Evolutionary conservation across 1,284 basidiomycete genomes (phyloP).

Genomic region (Melanopsichium pennsylvanicum): DNA sequence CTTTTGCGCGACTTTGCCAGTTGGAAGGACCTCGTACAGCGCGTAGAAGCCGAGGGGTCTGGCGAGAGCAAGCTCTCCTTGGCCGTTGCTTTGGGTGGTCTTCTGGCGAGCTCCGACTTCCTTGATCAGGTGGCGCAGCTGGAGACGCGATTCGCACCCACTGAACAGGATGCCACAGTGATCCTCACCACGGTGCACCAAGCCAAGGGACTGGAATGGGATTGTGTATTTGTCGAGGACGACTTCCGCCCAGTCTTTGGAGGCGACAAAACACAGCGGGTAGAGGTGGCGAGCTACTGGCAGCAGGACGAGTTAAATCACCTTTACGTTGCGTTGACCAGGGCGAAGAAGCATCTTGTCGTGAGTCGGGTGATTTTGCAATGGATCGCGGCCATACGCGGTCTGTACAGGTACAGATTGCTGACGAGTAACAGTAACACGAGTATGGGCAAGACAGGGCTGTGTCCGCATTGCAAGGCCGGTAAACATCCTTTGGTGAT

Average conservation of each 20-base stretch:
- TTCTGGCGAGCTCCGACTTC: slow-evolving; percentile 48
- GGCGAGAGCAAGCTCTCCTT: slow-evolving; percentile 53
- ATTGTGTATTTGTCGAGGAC: slow-evolving; percentile 52
- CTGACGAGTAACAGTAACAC: slow-evolving; percentile 19
- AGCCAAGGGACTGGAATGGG: slow-evolving; percentile 61
- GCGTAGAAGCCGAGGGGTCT: slow-evolving; percentile 57
- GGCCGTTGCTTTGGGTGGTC: slow-evolving; percentile 44
- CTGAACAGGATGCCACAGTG: slow-evolving; percentile 37
- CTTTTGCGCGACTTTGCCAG: slow-evolving; percentile 54
- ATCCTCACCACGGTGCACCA: slow-evolving; percentile 59
- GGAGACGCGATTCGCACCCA: slow-evolving; percentile 42
- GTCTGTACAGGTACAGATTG: slow-evolving; percentile 31
- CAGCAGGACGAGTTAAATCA: slow-evolving; percentile 57
- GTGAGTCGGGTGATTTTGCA: slow-evolving; percentile 36
- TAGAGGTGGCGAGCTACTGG: slow-evolving; percentile 38
- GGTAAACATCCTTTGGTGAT: slow-evolving; percentile 30
- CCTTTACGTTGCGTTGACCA: slow-evolving; percentile 57
- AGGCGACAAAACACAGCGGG: slow-evolving; percentile 17
- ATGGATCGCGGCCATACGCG: slow-evolving; percentile 53
- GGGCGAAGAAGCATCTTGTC: slow-evolving; percentile 49
- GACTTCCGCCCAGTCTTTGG: slow-evolving; percentile 53
- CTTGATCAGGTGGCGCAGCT: slow-evolving; percentile 42
- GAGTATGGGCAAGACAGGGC: slow-evolving; percentile 12
- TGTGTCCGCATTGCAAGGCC: slow-evolving; percentile 27
- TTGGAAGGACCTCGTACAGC: slow-evolving; percentile 59